A percentile compares a stretch with the other conserved stretches of the same genome.
Conservation (phyloP, 148 eudicot species). For the Cornus kousa region DNA sequence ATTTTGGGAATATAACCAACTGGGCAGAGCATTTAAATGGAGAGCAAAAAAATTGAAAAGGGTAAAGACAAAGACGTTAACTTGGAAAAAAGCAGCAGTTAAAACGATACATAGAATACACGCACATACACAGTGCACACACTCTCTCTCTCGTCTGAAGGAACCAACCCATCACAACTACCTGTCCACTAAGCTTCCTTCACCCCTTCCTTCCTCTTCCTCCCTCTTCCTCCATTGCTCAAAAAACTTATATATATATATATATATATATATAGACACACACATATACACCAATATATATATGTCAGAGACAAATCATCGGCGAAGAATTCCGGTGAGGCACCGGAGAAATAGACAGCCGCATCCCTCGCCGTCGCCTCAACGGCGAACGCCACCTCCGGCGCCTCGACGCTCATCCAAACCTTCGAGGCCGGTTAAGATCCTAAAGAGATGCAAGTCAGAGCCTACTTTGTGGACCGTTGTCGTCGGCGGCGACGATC, state of each 20-base stretch:
- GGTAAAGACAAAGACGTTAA: too few species aligned
- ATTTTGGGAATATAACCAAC: too few species aligned
- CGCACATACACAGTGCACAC: too few species aligned
- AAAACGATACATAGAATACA: too few species aligned
- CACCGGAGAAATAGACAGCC: constrained; percentile 11
- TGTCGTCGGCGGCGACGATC: neutral
- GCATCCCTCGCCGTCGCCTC: constrained; percentile 19
- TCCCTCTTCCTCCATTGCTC: neutral
- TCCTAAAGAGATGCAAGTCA: constrained; percentile 45
- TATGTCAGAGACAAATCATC: constrained; percentile 20
- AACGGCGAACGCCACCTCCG: constrained; percentile 8
- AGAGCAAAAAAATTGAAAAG: too few species aligned
- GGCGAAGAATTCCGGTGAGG: constrained; percentile 9
- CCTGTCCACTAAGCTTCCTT: neutral
- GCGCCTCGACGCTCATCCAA: constrained; percentile 11
- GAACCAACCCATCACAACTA: constrained; percentile 2
- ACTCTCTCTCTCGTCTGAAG: neutral
- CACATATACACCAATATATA: neutral
- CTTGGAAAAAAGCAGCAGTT: too few species aligned
- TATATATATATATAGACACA: neutral
- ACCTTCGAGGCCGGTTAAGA: constrained; percentile 18
- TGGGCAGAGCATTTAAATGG: too few species aligned
- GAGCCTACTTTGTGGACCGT: constrained; percentile 33
- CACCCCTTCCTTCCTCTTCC: neutral
- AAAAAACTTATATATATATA: neutral